Conservation (phyloP, 2,329 filamentous ascomycete genomes). For the Botrytis tulipae region DNA sequence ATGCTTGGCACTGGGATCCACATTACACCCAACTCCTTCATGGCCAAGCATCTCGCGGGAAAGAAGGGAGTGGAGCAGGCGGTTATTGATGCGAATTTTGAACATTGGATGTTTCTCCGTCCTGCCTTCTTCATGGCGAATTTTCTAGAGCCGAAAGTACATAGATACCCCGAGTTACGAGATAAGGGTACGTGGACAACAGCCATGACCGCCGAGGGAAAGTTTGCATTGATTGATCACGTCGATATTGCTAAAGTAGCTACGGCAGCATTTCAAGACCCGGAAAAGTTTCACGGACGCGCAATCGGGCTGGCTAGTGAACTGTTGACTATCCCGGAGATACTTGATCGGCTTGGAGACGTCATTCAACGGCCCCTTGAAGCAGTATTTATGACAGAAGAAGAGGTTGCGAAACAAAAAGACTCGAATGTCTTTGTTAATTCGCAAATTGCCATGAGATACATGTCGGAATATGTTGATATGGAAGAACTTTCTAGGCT, state of each 20-base stretch:
- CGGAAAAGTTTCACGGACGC: background rate
- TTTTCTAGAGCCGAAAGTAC: background rate
- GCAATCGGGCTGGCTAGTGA: background rate
- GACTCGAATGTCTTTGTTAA: background rate
- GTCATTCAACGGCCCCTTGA: background rate
- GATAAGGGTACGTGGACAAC: background rate
- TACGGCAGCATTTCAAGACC: background rate
- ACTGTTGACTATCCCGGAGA: background rate
- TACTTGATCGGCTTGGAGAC: background rate
- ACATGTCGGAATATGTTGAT: background rate
- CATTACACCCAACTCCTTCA: background rate
- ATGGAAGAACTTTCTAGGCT: background rate
- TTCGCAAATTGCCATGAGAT: background rate
- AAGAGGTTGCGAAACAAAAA: background rate
- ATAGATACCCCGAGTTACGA: background rate
- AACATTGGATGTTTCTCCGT: background rate
- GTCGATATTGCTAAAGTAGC: background rate
- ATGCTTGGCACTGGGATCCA: background rate
- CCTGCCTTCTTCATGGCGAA: background rate
- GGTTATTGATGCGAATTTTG: background rate
- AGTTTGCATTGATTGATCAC: background rate
- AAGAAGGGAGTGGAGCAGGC: constrained; percentile 1
- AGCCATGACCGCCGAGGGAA: background rate
- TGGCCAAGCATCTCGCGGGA: background rate
- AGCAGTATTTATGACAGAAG: background rate